phyloP scores from a whole-genome alignment of 257 asterid genomes.

The Solanum pinnatisectum region DNA sequence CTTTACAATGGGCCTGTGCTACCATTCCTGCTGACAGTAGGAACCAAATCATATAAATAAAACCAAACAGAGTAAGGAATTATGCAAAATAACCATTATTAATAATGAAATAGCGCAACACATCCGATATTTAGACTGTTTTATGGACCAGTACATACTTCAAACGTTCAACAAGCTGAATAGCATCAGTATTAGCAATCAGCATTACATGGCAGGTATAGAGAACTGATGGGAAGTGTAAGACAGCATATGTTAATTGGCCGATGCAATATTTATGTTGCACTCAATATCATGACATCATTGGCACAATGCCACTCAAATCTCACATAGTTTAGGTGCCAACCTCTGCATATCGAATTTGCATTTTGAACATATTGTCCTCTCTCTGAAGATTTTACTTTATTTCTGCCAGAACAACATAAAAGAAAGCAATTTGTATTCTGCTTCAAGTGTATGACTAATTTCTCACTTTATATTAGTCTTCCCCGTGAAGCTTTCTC shows the following conservation, averaged over 20 bases:
- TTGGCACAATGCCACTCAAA: neutral
- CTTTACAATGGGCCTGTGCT: constrained; percentile 66
- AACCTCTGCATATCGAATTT: neutral
- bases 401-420: neutral
- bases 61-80: neutral
- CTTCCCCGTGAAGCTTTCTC: neutral
- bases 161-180: neutral
- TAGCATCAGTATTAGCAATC: neutral
- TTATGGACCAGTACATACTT: neutral
- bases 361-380: neutral
- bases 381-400: neutral
- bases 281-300: neutral
- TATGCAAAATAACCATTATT: neutral
- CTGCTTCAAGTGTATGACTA: neutral
- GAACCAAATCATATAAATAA: neutral
- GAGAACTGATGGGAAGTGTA: neutral
- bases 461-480: neutral
- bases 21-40: constrained; percentile 60
- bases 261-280: neutral
- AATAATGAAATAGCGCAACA: neutral
- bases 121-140: neutral
- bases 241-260: neutral
- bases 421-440: neutral
- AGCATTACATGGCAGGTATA: neutral
- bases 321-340: neutral